Evolutionary conservation across 306 rosid species (phyloP), one percentile per base, ranked within the genome.

Genomic region (Cicer bijugum): DNA sequence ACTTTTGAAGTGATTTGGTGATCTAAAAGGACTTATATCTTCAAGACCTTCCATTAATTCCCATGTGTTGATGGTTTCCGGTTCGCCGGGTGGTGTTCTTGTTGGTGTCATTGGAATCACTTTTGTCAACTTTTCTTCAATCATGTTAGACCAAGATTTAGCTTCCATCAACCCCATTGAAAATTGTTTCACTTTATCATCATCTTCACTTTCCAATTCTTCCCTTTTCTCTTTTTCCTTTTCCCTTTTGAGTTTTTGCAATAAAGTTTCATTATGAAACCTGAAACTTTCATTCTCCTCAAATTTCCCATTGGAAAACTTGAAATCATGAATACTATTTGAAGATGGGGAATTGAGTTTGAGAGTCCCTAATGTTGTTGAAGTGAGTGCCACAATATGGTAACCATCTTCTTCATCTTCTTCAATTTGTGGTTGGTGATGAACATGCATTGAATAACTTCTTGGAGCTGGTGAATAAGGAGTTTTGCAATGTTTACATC

Each of bases 31-130:
- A 14, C 89, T 90, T 0, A 17, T 60, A 8, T 95, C 99, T 74
- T 95, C 99, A 12, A 95, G 97, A 4, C 97, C 99, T 83, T 86
- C 99, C 99, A 92, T 92, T 28, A 95, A 76, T 72, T 95, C 99
- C 97, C 99, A 92, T 17, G 85, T 60, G 63, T 95, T 85, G 83
- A 95, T 95, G 16, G 86, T 90, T 71, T 95, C 99, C 1, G 97
- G 96, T 71, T 95, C 99, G 7, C 99, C 97, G 1, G 96, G 89
- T 12, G 99, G 97, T 38, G 97, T 91, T 79, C 86, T 79, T 35
- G 44, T 81, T 63, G 99, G 99, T 1, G 97, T 91, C 46, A 50
- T 87, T 1, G 97, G 89, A 12, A 74, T 62, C 1, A 60, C 28
- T 76, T 89, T 92, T n/a, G 97, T 90, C 35, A 95, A 74, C 78